Evolutionary conservation across 2,329 filamentous ascomycete genomes (phyloP).

Genomic region (Neofusicoccum ribis): DNA sequence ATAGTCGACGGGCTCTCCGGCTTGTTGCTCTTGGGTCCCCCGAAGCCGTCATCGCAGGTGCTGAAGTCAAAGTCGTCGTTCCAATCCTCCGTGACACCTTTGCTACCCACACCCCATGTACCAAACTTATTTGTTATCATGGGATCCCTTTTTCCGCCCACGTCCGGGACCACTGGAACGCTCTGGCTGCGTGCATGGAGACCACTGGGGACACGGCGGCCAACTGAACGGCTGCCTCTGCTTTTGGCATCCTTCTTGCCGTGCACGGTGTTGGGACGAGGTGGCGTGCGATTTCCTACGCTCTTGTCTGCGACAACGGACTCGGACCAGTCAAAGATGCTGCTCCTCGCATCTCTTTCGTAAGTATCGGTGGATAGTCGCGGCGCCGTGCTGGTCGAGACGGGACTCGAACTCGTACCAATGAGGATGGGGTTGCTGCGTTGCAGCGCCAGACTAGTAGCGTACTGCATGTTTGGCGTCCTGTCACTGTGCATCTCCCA

Average conservation of each 20-base stretch:
- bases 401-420: constrained; percentile 33
- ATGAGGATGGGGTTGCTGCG: constrained; percentile 35
- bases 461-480: constrained; percentile 31
- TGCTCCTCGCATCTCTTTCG: constrained; percentile 57
- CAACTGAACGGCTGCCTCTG: constrained; percentile 67
- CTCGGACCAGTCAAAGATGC: constrained; percentile 78
- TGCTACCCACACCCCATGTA: constrained; percentile 78
- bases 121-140: constrained; percentile 70
- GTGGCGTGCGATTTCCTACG: constrained; percentile 58
- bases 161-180: constrained; percentile 69
- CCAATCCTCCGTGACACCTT: constrained; percentile 83
- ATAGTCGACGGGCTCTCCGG: constrained; percentile 52
- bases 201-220: constrained; percentile 67
- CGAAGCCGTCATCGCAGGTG: constrained; percentile 23
- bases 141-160: constrained; percentile 52
- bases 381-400: background rate
- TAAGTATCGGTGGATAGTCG: constrained; percentile 29
- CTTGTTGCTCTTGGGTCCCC: constrained; percentile 39
- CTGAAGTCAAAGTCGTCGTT: constrained; percentile 85
- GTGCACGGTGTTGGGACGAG: constrained; percentile 72
- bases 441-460: constrained; percentile 34
- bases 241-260: constrained; percentile 71
- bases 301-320: constrained; percentile 59
- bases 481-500: constrained; percentile 42
- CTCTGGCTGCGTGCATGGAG: constrained; percentile 79